Base-by-base conservation (phyloP, 805 yeast genomes). In the Kregervanrija delftensis region DNA sequence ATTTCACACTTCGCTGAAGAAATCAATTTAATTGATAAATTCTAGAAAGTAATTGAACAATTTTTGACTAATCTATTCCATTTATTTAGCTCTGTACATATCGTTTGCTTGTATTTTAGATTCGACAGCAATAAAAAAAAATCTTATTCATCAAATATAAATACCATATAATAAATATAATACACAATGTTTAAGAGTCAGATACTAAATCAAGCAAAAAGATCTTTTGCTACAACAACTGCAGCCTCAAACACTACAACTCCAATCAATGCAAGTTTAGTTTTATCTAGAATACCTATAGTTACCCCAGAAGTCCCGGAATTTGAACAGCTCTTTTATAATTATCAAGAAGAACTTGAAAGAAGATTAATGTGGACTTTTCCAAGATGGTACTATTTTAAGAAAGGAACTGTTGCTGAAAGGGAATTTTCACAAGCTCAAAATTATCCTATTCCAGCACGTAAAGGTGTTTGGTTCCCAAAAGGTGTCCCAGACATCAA, bases 321-420 rank as follows among this genome's bases (percentile, higher is more conserved):
- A 45, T 83, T 91, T 54, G 96, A 88, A 55, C 58, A 69, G 48
- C 79, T 80, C 42, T 93, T 83, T 64, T 86, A 84, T 61, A 70
- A 79, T 43, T 93, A 93, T 63, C 96, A 90, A 64, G 77, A 79
- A 42, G 95, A 86, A 62, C 72, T 93, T 44, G 90, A 89, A 71
- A 81, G 81, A 59, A 76, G 98, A 56, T 72, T 93, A 53, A 89
- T 90, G 96, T 89, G 96, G 96, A 89, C 98, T 0, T 93, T 93
- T 65, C 98, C 99, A 5, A 81, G 83, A 55, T 88, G 88, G 77
- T 90, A 80, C 61, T 93, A 90, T 68, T 93, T 82, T 69, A 86
- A 84, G 59, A 82, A 77, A 56, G 98, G 98, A 49, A 83, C 97
- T 1, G 71, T 93, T 49, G 79, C 96, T 3, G 96, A 88, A 61